Evolutionary conservation across 805 yeast genomes (phyloP).

Genomic region (Tetrapisispora iriomotensis): DNA sequence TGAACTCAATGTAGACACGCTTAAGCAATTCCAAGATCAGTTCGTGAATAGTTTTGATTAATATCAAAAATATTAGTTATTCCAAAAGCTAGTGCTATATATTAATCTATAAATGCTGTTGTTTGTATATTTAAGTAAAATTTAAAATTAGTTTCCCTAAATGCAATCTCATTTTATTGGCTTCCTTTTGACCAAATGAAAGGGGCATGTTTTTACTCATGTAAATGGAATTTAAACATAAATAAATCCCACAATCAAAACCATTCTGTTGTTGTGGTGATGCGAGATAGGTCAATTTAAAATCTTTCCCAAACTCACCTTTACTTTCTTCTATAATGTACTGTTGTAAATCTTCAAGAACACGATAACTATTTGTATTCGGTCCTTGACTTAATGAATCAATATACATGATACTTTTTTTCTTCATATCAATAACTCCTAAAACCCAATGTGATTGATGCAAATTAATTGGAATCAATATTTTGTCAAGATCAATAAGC

Average conservation of each 20-base stretch:
- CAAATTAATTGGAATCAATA: slow-evolving; percentile 77
- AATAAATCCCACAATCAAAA: slow-evolving; percentile 89
- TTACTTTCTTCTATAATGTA: slow-evolving; percentile 64
- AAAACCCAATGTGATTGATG: slow-evolving; percentile 87
- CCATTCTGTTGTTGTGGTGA: slow-evolving; percentile 88
- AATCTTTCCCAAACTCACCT: slow-evolving; percentile 29
- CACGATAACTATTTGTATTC: slow-evolving; percentile 26
- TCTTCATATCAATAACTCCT: slow-evolving; percentile 59
- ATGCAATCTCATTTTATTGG: slow-evolving; percentile 50
- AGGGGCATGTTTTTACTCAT: slow-evolving; percentile 43
- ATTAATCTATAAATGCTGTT: too few relatives aligned
- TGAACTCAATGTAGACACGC: neutral
- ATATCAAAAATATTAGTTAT: too few relatives aligned
- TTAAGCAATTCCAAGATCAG: neutral
- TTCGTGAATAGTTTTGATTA: neutral
- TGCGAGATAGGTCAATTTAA: slow-evolving; percentile 24
- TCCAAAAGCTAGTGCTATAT: too few relatives aligned
- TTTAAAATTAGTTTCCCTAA: slow-evolving; percentile 24
- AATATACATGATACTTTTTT: slow-evolving; percentile 52
- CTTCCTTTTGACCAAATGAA: slow-evolving; percentile 55
- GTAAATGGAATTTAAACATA: slow-evolving; percentile 66
- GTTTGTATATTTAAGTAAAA: neutral
- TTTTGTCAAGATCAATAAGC: slow-evolving; percentile 50
- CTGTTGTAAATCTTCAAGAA: slow-evolving; percentile 40
- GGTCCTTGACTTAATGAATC: slow-evolving; percentile 56